A percentile compares a stretch with the other conserved stretches of the same genome.
Evolutionary conservation across 495 filamentous ascomycete genomes (phyloP).

Genomic region (Penicillium cosmopolitanum): DNA sequence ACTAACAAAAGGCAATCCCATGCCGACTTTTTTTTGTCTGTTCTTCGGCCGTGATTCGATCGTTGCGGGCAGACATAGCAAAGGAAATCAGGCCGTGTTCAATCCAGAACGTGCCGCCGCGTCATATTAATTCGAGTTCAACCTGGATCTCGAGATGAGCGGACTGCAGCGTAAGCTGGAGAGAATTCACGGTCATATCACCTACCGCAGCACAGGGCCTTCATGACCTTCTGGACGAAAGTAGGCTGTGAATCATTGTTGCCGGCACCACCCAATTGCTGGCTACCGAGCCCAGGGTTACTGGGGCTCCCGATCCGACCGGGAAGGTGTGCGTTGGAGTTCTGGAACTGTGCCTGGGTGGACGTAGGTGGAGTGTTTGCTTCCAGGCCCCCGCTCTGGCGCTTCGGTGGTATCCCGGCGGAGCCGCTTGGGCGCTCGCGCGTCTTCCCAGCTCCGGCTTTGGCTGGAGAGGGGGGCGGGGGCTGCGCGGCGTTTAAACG

Average conservation of each 20-base stretch:
- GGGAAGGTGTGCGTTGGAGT: constrained; percentile 82
- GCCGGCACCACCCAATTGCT: constrained; percentile 43
- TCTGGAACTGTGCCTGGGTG: constrained; percentile 89
- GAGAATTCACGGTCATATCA: constrained; percentile 30
- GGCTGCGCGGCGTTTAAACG: constrained; percentile 98
- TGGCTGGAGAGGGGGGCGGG: constrained; percentile 85
- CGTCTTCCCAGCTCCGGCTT: constrained; percentile 74
- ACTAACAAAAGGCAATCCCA: constrained; percentile 29
- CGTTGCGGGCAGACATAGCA: constrained; percentile 35
- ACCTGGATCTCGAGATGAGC: constrained; percentile 40
- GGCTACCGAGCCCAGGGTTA: constrained; percentile 58
- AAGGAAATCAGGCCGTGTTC: constrained; percentile 15
- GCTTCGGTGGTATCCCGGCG: constrained; percentile 68
- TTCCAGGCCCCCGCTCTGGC: constrained; percentile 77
- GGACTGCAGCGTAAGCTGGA: constrained; percentile 17
- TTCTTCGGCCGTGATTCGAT: constrained; percentile 32
- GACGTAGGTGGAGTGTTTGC: constrained; percentile 78
- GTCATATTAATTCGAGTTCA: constrained; percentile 31
- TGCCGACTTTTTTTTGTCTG: constrained; percentile 21
- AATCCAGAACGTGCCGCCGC: constrained; percentile 23
- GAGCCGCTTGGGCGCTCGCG: constrained; percentile 83
- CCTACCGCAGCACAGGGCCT: constrained; percentile 80
- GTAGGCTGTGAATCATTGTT: constrained; percentile 54
- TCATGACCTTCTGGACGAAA: constrained; percentile 72
- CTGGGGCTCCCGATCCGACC: constrained; percentile 61